These are phyloP conservation scores for Pistacia integerrima DNA, from an alignment of 345 rosid species.

Conservation along the genomic window DNA sequence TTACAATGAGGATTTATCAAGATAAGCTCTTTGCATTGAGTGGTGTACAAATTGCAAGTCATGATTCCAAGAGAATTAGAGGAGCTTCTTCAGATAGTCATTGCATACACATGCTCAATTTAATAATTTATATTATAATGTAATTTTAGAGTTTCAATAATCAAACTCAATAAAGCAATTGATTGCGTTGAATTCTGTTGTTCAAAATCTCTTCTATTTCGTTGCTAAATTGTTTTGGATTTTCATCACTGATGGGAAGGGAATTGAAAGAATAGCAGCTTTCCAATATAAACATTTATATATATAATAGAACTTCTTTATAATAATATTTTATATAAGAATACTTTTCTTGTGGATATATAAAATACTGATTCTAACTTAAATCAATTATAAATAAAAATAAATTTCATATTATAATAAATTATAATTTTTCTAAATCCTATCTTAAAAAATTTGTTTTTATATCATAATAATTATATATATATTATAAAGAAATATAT, in stretches of 20 bases:
- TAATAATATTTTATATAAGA: too few species aligned
- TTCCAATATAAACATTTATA: background rate
- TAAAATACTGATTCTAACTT: too few species aligned
- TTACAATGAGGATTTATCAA: constrained; percentile 42
- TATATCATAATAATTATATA: too few species aligned
- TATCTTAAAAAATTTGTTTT: too few species aligned
- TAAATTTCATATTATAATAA: too few species aligned
- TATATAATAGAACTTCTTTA: too few species aligned
- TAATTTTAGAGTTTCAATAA: background rate
- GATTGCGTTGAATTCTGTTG: background rate
- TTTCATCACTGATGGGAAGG: background rate
- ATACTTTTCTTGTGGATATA: too few species aligned
- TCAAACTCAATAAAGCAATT: background rate
- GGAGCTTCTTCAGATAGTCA: constrained; percentile 19
- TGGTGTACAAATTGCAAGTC: constrained; percentile 23
- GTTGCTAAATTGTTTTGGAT: background rate
- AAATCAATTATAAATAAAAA: too few species aligned
- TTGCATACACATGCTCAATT: background rate
- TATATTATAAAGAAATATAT: too few species aligned
- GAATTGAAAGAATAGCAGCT: background rate
- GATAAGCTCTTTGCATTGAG: constrained; percentile 2
- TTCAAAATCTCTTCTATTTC: background rate
- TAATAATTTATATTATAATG: background rate
- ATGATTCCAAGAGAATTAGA: constrained; percentile 26
- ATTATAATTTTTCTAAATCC: too few species aligned